Percentiles rank a stretch among this genome's conserved stretches.
These are phyloP conservation scores for Nannizziopsis barbatae DNA, from an alignment of 2,329 filamentous ascomycete species.

Conservation along the genomic window DNA sequence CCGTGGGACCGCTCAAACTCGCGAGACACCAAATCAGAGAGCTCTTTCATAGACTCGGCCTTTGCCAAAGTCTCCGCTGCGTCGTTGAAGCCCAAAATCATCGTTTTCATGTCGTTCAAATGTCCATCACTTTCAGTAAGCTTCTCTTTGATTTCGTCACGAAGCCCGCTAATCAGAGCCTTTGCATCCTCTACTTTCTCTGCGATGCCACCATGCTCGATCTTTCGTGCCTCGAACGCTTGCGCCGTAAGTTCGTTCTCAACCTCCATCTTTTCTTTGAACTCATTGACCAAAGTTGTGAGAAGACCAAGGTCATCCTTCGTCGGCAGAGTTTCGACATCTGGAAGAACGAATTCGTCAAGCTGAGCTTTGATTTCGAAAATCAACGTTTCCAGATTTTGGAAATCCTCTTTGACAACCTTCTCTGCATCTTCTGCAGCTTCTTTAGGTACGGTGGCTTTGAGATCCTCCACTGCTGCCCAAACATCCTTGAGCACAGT, in stretches of 20 bases:
- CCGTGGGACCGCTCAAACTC: constrained; percentile 82
- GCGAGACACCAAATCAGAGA: constrained; percentile 63
- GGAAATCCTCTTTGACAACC: constrained; percentile 70
- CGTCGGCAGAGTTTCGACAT: constrained; percentile 58
- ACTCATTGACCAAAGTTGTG: constrained; percentile 59
- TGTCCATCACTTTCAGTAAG: constrained; percentile 64
- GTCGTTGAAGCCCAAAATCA: constrained; percentile 59
- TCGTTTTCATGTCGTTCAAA: constrained; percentile 42
- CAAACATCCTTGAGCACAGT: constrained; percentile 68
- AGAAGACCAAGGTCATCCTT: constrained; percentile 65
- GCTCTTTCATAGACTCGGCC: constrained; percentile 54
- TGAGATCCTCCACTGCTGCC: constrained; percentile 61
- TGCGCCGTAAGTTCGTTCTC: constrained; percentile 65
- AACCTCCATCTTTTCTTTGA: constrained; percentile 39
- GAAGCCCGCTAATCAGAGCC: constrained; percentile 63
- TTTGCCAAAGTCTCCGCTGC: constrained; percentile 37
- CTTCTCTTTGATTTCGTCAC: constrained; percentile 62
- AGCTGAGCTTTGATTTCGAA: constrained; percentile 75
- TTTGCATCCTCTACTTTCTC: constrained; percentile 73
- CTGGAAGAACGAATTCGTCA: constrained; percentile 59
- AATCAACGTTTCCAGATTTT: constrained; percentile 67
- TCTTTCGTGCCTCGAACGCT: constrained; percentile 71
- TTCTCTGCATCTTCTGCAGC: constrained; percentile 46
- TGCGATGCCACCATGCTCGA: constrained; percentile 66
- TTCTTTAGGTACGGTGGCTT: constrained; percentile 32